These are phyloP conservation scores for Saturnispora mendoncae DNA, from an alignment of 805 yeast genomes.

Conservation along the genomic window DNA sequence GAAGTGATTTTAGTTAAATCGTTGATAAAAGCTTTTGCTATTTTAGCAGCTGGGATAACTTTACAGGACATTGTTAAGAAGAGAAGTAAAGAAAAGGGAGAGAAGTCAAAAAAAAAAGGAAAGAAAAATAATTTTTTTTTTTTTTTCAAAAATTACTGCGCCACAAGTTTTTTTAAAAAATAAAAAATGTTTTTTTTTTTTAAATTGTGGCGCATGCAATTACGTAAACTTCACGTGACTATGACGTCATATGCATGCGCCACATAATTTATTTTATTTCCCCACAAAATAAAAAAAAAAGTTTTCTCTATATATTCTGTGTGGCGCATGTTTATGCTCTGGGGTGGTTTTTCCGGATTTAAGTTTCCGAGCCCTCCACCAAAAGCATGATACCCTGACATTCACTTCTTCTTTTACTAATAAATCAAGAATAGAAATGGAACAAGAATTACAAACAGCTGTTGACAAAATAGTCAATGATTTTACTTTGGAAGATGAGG, in stretches of 20 bases:
- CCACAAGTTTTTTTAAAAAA: background rate
- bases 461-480: constrained; percentile 30
- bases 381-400: no score
- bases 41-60: constrained; percentile 78
- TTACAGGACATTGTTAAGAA: constrained; percentile 44
- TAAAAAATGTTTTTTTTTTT: background rate
- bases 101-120: background rate
- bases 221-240: constrained; percentile 3
- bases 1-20: constrained; percentile 59
- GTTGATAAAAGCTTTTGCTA: constrained; percentile 71
- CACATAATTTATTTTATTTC: no score
- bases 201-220: background rate
- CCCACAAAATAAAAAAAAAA: no score
- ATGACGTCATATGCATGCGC: no score
- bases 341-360: no score
- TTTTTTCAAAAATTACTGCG: background rate
- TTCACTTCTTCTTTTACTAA: no score
- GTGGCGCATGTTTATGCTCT: no score
- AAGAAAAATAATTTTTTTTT: background rate
- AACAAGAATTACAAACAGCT: constrained; percentile 8
- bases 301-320: no score
- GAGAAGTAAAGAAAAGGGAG: background rate
- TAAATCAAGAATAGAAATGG: constrained; percentile 4
- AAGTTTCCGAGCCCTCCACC: no score
- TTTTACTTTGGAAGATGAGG: constrained; percentile 35